Evolutionary conservation across 1,139 yeast genomes (phyloP).

Genomic region (Eremothecium sinecaudum): DNA sequence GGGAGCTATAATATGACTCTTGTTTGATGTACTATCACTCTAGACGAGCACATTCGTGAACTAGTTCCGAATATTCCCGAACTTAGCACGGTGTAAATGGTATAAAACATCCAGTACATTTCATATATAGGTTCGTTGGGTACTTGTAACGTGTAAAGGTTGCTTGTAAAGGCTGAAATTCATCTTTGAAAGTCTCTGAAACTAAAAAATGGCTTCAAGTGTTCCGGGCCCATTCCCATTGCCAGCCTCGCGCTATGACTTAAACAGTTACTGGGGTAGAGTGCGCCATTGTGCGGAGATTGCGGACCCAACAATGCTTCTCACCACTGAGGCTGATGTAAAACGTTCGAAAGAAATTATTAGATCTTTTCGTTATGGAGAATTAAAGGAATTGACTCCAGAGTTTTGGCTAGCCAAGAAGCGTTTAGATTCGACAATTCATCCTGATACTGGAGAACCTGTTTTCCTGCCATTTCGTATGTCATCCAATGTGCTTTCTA

Average conservation of each 20-base stretch:
- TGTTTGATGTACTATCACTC: too few species aligned
- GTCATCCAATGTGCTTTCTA: constrained; percentile 91
- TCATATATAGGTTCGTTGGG: too few species aligned
- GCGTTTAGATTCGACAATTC: constrained; percentile 76
- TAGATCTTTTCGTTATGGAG: constrained; percentile 66
- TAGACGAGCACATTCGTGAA: too few species aligned
- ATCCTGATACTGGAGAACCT: constrained; percentile 93
- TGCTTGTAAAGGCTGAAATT: too few species aligned
- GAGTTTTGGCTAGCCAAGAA: constrained; percentile 86
- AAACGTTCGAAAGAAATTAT: constrained; percentile 54
- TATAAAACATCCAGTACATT: too few species aligned
- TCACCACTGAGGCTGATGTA: constrained; percentile 59
- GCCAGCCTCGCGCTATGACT: constrained; percentile 72
- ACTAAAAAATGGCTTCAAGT: constrained; percentile 70
- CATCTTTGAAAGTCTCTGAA: too few species aligned
- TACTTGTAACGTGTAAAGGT: too few species aligned
- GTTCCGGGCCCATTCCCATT: constrained; percentile 70
- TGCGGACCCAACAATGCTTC: constrained; percentile 83
- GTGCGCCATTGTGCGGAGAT: constrained; percentile 90
- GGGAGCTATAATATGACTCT: too few species aligned
- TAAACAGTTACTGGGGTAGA: constrained; percentile 81
- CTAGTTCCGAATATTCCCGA: too few species aligned
- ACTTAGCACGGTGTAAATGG: too few species aligned
- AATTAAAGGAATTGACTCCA: constrained; percentile 52
- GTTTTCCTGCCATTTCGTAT: constrained; percentile 89